These are phyloP conservation scores for Cicer bijugum DNA, from an alignment of 306 rosid genomes.

Conservation along the genomic window DNA sequence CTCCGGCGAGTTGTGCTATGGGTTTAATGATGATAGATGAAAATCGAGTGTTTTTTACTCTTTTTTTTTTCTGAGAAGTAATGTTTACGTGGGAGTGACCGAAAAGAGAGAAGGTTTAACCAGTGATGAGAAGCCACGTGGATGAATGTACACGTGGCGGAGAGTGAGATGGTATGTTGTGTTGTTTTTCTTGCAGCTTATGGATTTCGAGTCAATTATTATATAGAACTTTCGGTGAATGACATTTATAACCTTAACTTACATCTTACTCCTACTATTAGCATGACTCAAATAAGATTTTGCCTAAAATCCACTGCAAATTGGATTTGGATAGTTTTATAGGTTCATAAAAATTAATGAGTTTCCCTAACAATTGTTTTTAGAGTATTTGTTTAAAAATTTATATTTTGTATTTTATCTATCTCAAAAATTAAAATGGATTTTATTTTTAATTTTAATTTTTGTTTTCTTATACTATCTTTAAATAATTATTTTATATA, in stretches of 20 bases:
- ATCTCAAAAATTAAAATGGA: no score
- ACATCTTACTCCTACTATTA: neutral
- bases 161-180: constrained; percentile 6
- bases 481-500: no score
- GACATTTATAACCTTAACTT: constrained; percentile 7
- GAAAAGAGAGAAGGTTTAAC: neutral
- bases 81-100: constrained; percentile 54
- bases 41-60: neutral
- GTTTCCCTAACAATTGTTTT: no score
- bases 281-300: neutral
- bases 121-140: constrained; percentile 19
- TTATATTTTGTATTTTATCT: no score
- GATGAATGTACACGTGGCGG: constrained; percentile 37
- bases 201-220: neutral
- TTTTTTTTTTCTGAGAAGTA: neutral
- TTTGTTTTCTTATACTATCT: no score
- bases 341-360: no score
- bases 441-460: no score
- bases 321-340: no score
- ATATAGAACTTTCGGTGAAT: neutral
- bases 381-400: no score
- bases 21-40: constrained; percentile 1
- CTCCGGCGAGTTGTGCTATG: constrained; percentile 34
- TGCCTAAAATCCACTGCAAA: neutral
- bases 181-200: constrained; percentile 36